Conservation (phyloP, 2,329 filamentous ascomycete species). For the Microcera coccophila region DNA sequence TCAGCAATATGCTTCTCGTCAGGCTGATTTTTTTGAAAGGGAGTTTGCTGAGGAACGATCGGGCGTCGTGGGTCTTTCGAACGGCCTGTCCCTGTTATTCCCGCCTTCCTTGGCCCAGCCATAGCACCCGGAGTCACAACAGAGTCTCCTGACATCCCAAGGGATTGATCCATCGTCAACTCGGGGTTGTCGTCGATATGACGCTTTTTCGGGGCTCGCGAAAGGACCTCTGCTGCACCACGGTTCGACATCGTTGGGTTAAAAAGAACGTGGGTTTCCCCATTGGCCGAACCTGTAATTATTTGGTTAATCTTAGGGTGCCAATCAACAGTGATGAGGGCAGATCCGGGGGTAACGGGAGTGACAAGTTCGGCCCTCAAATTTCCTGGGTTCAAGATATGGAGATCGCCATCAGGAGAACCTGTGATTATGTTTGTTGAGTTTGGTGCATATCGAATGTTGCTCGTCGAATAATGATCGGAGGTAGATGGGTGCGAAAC, state of each 20-base stretch:
- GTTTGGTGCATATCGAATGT: constrained; percentile 85
- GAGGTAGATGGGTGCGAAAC: constrained; percentile 78
- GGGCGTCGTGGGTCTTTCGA: constrained; percentile 77
- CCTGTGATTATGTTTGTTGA: constrained; percentile 84
- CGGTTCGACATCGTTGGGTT: constrained; percentile 76
- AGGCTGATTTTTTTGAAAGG: constrained; percentile 85
- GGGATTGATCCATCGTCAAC: constrained; percentile 76
- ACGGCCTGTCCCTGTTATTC: constrained; percentile 73
- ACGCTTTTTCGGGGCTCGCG: constrained; percentile 86
- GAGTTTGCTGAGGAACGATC: constrained; percentile 78
- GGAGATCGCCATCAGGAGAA: constrained; percentile 77
- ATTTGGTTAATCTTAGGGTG: constrained; percentile 96
- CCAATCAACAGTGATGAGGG: constrained; percentile 84
- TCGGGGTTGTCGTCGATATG: constrained; percentile 92
- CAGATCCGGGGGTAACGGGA: constrained; percentile 78
- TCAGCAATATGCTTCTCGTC: constrained; percentile 86
- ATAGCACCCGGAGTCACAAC: constrained; percentile 68
- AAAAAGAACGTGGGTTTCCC: constrained; percentile 85
- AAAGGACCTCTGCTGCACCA: constrained; percentile 86
- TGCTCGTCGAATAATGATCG: constrained; percentile 75
- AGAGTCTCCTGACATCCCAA: constrained; percentile 78
- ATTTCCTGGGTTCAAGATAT: constrained; percentile 92
- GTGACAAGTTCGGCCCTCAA: constrained; percentile 80
- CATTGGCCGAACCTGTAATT: constrained; percentile 86
- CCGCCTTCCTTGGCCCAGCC: constrained; percentile 52